These are phyloP conservation scores for Cytospora piceae DNA, from an alignment of 2,329 filamentous ascomycete genomes.

Conservation along the genomic window DNA sequence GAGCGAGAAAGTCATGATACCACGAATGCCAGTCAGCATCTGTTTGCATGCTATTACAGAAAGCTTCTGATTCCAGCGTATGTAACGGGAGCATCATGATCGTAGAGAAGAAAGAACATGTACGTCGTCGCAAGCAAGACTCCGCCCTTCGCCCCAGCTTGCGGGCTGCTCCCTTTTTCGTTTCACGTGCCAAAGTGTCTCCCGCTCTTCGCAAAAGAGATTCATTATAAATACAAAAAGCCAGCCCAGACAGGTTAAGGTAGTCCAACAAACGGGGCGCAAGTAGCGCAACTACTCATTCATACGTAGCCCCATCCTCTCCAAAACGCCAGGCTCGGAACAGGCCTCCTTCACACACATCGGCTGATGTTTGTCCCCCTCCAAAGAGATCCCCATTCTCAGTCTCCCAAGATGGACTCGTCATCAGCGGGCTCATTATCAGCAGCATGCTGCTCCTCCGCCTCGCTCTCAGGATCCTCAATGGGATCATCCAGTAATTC, in stretches of 20 bases:
- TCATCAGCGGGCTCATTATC: slow-evolving; percentile 47
- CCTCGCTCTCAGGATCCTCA: slow-evolving; percentile 42
- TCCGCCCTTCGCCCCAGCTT: slow-evolving; percentile 6
- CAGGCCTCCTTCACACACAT: slow-evolving; percentile 3
- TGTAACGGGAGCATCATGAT: slow-evolving; percentile 18
- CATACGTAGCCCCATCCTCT: slow-evolving; percentile 21
- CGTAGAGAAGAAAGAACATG: slow-evolving; percentile 22
- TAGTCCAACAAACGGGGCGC: slow-evolving; percentile 13
- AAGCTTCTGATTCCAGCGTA: slow-evolving; percentile 14
- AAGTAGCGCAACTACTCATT: slow-evolving; percentile 7
- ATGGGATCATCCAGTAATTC: slow-evolving; percentile 56
- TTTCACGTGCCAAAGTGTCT: slow-evolving; percentile 14
- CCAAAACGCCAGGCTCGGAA: slow-evolving; percentile 29
- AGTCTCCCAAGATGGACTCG: slow-evolving; percentile 53
- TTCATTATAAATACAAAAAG: slow-evolving; percentile 24
- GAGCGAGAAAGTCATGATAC: not conserved
- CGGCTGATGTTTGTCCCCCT: not conserved
- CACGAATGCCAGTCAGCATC: not conserved
- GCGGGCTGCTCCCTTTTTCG: slow-evolving; percentile 8
- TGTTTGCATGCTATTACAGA: not conserved
- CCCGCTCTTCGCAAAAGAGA: slow-evolving; percentile 10
- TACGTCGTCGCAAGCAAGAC: slow-evolving; percentile 20
- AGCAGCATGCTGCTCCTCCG: slow-evolving; percentile 42
- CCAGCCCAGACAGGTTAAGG: slow-evolving; percentile 9
- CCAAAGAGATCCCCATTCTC: slow-evolving; percentile 24